A percentile compares a stretch with the other conserved stretches of the same genome.
These are phyloP conservation scores for Rubroboletus satanas DNA, from an alignment of 768 basidiomycete genomes.

Conservation along the genomic window DNA sequence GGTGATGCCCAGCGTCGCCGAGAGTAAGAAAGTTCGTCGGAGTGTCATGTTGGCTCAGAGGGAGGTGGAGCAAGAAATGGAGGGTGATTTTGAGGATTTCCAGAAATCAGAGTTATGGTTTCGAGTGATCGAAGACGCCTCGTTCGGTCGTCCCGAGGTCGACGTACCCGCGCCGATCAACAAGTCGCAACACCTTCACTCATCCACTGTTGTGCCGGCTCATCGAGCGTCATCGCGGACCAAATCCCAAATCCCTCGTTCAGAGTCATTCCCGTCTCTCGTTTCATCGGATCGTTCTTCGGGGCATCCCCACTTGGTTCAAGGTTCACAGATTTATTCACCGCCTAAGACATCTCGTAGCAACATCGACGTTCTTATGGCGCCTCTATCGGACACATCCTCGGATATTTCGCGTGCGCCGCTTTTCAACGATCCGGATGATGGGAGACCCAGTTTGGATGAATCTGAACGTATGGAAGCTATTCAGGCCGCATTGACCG, in stretches of 20 bases:
- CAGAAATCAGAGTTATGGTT: conserved; percentile 89
- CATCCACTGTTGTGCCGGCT: conserved; percentile 3
- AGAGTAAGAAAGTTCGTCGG: conserved; percentile 58
- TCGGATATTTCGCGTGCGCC: conserved; percentile 63
- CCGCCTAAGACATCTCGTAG: conserved; percentile 28
- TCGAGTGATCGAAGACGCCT: conserved; percentile 74
- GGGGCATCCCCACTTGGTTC: conserved; percentile 15
- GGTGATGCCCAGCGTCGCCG: conserved; percentile 35
- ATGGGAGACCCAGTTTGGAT: conserved; percentile 46
- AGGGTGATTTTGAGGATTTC: conserved; percentile 88
- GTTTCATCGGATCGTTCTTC: conserved; percentile 6
- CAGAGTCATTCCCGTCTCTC: conserved; percentile 38
- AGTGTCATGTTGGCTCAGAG: conserved; percentile 82
- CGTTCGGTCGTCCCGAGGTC: conserved; percentile 26
- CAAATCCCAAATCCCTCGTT: conserved; percentile 24
- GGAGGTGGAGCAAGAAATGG: conserved; percentile 86
- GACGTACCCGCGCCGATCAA: background rate
- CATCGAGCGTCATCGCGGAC: conserved; percentile 5
- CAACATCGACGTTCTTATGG: conserved; percentile 83
- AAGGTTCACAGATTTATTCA: conserved; percentile 16
- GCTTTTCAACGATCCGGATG: conserved; percentile 78
- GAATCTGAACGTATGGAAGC: conserved; percentile 91
- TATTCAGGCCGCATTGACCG: conserved; percentile 91
- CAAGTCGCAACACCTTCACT: conserved; percentile 8
- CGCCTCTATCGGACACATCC: conserved; percentile 51